Conservation (phyloP, 2,329 filamentous ascomycete genomes). For the Fusarium chuoi region DNA sequence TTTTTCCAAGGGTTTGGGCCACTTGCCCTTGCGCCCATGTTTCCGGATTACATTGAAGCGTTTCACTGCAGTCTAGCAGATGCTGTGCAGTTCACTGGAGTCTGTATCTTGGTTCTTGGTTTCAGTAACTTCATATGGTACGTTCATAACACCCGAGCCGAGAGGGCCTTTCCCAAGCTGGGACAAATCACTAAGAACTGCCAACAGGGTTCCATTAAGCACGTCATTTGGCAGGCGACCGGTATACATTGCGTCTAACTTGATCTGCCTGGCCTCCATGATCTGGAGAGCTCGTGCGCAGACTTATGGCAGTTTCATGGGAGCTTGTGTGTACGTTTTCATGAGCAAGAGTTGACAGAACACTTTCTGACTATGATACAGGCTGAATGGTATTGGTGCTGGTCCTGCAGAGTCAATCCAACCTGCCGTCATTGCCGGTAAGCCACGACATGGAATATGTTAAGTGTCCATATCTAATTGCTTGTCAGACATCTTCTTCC, state of each 20-base stretch:
- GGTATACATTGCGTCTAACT: background rate
- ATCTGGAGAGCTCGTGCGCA: background rate
- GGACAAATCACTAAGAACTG: background rate
- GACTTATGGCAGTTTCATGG: background rate
- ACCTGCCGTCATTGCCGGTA: background rate
- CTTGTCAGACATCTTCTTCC: background rate
- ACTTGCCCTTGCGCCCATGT: background rate
- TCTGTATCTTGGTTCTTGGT: background rate
- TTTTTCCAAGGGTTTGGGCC: background rate
- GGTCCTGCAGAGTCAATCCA: background rate
- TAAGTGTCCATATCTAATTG: background rate
- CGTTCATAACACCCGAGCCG: background rate
- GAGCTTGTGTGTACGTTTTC: background rate
- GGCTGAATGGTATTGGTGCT: background rate
- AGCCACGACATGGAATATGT: background rate
- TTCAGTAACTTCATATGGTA: background rate
- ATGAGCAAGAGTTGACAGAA: background rate
- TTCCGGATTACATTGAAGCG: background rate
- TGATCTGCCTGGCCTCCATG: background rate
- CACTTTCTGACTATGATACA: background rate
- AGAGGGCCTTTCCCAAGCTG: accelerated
- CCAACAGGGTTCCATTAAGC: background rate
- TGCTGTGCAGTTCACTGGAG: background rate
- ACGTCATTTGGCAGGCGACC: background rate
- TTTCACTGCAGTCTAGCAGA: background rate